Evolutionary conservation across 2,329 filamentous ascomycete species (phyloP).

Genomic region (Escovopsis weberi): DNA sequence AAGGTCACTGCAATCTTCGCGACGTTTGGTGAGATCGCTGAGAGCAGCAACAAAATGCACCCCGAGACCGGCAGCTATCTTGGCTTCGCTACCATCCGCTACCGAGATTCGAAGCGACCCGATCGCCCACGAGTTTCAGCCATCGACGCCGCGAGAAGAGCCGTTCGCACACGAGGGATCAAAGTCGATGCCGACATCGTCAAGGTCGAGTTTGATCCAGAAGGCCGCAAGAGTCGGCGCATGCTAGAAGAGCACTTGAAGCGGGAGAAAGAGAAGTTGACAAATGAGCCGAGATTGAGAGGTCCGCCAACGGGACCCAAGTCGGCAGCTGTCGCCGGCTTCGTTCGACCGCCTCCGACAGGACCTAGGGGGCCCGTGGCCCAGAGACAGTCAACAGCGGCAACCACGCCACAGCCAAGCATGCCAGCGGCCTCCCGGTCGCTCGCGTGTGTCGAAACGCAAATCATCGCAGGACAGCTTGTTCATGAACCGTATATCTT

Average conservation of each 20-base stretch:
- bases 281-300: slow-evolving; percentile 20
- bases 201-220: slow-evolving; percentile 76
- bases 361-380: slow-evolving; percentile 75
- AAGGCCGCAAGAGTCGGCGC: slow-evolving; percentile 67
- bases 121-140: slow-evolving; percentile 42
- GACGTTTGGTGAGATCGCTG: slow-evolving; percentile 73
- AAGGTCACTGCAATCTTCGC: slow-evolving; percentile 65
- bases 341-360: slow-evolving; percentile 51
- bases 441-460: slow-evolving; percentile 45
- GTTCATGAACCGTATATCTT: slow-evolving; percentile 80
- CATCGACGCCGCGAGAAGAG: slow-evolving; percentile 66
- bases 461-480: slow-evolving; percentile 53
- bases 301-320: slow-evolving; percentile 25
- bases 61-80: slow-evolving; percentile 88
- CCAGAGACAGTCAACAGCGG: slow-evolving; percentile 20
- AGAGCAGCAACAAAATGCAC: slow-evolving; percentile 88
- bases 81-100: slow-evolving; percentile 83
- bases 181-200: slow-evolving; percentile 66
- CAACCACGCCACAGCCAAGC: slow-evolving; percentile 17
- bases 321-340: slow-evolving; percentile 13
- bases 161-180: slow-evolving; percentile 61
- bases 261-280: slow-evolving; percentile 48
- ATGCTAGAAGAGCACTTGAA: slow-evolving; percentile 64
- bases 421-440: slow-evolving; percentile 9
- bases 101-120: slow-evolving; percentile 52